Base-by-base conservation (phyloP, 129 eudicot genomes). In the Scalesia atractyloides region DNA sequence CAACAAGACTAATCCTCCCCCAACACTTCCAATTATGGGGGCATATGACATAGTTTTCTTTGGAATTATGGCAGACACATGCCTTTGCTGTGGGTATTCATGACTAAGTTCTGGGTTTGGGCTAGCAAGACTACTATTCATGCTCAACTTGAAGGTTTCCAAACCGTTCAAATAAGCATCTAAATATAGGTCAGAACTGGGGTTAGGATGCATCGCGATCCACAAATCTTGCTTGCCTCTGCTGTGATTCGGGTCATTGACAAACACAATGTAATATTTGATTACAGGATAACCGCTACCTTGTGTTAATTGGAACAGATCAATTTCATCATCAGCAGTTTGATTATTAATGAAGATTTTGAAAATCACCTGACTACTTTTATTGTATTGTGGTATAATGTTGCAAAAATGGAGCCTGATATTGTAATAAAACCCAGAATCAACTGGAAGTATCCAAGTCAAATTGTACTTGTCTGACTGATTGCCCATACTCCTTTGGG, bases 401-500 rank as follows among this genome's bases (percentile, higher is more conserved):
- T 76, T 84, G 61, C 92, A 87, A 61, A 87, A 87, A 72, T 87
- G 86, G 26, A 87, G 72, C 56, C 88, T 70, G 62, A 87, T 74
- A 34, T 51, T 82, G 72, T 83, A 84, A 33, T 18, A 20, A 49
- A 75, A 81, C 61, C 86, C 92, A 0, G 83, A 63, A 79, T 84
- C 85, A 44, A 87, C 85, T 0, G 83, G 81, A 69, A 87, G 82
- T 9, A 17, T 11, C 92, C 92, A 87, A 0, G 84, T 73, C 75
- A 87, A 16, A 39, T 82, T 79, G 59, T 64, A 73, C 13, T 0
- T 2, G 7, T 34, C 34, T 15, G 73, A 69, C 43, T 26, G 20
- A 2, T 72, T 59, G 8, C 70, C 80, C 83, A 81, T 84, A 17
- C 75, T 54, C 60, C 88, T 79, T 4, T 84, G 71, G 7, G 84